These are phyloP conservation scores for Aureobasidium mangrovei DNA, from an alignment of 2,329 filamentous ascomycete genomes.

Conservation along the genomic window DNA sequence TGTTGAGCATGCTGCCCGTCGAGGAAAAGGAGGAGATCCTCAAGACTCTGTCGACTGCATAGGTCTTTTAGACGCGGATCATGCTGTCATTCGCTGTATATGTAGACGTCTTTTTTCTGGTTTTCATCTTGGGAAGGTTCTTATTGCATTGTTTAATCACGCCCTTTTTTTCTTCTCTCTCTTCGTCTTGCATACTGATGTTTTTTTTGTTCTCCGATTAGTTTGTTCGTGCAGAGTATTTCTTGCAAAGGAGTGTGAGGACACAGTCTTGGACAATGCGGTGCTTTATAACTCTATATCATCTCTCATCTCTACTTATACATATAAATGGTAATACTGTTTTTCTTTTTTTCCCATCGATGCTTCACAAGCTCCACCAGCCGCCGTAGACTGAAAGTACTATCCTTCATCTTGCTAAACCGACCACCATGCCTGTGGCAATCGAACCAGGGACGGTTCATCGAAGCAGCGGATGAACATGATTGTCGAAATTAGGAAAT, in stretches of 20 bases:
- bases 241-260: not conserved
- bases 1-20: slow-evolving; percentile 78
- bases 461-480: no score
- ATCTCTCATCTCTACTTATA: slow-evolving; percentile 1
- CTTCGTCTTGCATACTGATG: not conserved
- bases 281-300: not conserved
- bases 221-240: not conserved
- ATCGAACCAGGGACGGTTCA: no score
- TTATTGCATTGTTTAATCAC: slow-evolving; percentile 1
- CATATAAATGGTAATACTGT: slow-evolving; percentile 2
- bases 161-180: not conserved
- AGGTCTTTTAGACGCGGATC: slow-evolving; percentile 5
- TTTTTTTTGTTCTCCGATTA: not conserved
- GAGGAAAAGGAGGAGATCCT: slow-evolving; percentile 80
- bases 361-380: no score
- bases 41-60: slow-evolving; percentile 41
- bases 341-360: not conserved
- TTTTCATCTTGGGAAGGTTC: slow-evolving; percentile 2
- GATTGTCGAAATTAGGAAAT: no score
- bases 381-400: no score
- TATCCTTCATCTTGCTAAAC: no score
- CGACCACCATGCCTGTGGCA: no score
- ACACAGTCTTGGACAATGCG: not conserved
- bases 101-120: not conserved
- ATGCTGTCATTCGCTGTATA: not conserved